phyloP scores from a whole-genome alignment of 495 filamentous ascomycete genomes.

The Staphylotrichum longicolle region DNA sequence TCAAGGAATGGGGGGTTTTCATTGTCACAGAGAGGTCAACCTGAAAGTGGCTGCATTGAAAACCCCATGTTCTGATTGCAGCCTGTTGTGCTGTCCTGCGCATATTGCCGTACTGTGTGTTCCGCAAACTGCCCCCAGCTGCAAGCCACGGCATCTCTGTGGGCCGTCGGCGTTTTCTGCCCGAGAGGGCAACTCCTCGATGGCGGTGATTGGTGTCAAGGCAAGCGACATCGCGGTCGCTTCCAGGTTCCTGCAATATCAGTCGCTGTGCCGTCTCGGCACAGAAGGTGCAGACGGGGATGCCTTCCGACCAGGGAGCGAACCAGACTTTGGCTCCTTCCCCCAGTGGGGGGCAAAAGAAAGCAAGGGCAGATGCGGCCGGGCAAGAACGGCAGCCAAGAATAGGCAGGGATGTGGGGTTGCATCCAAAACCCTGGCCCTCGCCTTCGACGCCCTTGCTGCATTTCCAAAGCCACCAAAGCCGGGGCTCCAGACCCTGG shows the following conservation, averaged over 20 bases:
- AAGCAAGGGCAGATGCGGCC: too few species aligned
- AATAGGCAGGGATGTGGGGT: too few species aligned
- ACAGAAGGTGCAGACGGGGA: slow-evolving; percentile 13
- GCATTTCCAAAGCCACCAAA: too few species aligned
- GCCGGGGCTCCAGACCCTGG: not conserved
- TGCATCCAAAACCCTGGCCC: too few species aligned
- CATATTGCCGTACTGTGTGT: not conserved
- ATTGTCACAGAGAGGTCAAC: not conserved
- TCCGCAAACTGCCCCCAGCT: not conserved
- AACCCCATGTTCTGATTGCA: not conserved
- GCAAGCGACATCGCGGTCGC: not conserved
- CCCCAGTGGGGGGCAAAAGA: not conserved
- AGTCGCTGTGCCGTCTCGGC: slow-evolving; percentile 6
- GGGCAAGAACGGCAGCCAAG: too few species aligned
- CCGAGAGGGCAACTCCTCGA: not conserved
- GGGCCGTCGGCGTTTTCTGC: not conserved
- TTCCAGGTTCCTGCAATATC: not conserved
- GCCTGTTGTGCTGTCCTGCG: too few species aligned
- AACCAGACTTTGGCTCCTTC: too few species aligned
- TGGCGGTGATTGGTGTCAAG: not conserved
- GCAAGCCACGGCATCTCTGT: not conserved
- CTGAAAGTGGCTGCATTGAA: slow-evolving; percentile 7
- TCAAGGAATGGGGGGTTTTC: too few species aligned
- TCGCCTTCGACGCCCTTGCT: too few species aligned
- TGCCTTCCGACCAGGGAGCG: slow-evolving; percentile 7